Evolutionary conservation across 164 flowering plant genomes (phyloP).

Genomic region (Brasenia schreberi): DNA sequence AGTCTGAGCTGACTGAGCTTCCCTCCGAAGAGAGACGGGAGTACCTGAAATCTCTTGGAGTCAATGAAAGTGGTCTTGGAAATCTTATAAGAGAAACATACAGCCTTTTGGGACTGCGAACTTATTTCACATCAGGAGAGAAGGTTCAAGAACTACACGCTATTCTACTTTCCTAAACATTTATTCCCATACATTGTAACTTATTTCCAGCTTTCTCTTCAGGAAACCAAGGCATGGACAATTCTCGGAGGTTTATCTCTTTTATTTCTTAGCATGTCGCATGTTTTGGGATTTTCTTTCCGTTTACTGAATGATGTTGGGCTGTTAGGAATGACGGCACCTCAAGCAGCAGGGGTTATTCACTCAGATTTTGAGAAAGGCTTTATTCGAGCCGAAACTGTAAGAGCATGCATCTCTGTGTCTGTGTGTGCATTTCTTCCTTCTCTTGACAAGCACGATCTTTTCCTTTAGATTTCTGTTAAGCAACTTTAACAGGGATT

Average conservation of each 20-base stretch:
- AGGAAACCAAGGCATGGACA: slow-evolving; percentile 99
- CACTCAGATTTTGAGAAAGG: slow-evolving; percentile 98
- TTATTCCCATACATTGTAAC: background rate
- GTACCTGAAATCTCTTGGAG: slow-evolving; percentile 74
- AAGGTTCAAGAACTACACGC: slow-evolving; percentile 33
- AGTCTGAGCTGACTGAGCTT: slow-evolving; percentile 90
- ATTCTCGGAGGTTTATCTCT: slow-evolving; percentile 59
- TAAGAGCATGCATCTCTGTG: slow-evolving; percentile 16
- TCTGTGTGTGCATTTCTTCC: too few species aligned
- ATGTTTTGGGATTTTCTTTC: background rate
- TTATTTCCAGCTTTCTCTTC: slow-evolving; percentile 7
- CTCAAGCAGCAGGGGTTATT: slow-evolving; percentile 98
- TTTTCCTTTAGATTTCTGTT: too few species aligned
- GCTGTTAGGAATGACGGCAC: slow-evolving; percentile 91
- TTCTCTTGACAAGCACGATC: too few species aligned
- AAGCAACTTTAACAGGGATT: too few species aligned
- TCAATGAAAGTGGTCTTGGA: slow-evolving; percentile 85
- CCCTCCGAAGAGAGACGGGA: slow-evolving; percentile 75
- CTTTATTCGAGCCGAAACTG: slow-evolving; percentile 97
- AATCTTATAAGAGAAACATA: slow-evolving; percentile 89
- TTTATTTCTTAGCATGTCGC: background rate
- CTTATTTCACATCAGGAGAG: slow-evolving; percentile 95
- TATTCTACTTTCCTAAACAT: background rate
- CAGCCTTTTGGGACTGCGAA: slow-evolving; percentile 65
- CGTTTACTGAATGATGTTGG: background rate